Evolutionary conservation across 352 stramenopile species (phyloP).

Genomic region (Discostella stelligera): DNA sequence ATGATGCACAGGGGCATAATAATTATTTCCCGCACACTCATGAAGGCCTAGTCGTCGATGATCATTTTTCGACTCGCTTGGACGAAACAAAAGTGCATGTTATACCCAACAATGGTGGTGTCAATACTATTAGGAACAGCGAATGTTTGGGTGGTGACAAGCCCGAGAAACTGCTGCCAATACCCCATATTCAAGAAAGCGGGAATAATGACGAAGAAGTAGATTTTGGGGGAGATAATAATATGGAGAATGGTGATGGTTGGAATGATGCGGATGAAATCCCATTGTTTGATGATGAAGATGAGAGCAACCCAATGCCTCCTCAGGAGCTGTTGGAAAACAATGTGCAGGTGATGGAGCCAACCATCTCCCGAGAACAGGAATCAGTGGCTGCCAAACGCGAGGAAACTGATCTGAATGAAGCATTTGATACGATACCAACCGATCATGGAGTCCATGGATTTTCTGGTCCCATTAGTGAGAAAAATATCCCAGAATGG

Average conservation of each 20-base stretch:
- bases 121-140: no score
- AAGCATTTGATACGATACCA: no score
- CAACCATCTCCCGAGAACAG: no score
- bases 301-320: conserved; percentile 3
- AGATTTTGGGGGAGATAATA: conserved; percentile 45
- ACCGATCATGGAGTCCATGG: no score
- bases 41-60: neutral
- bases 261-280: conserved; percentile 45
- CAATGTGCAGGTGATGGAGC: neutral
- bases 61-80: neutral
- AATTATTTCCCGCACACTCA: no score
- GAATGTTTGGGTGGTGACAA: neutral
- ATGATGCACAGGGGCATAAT: neutral
- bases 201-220: conserved; percentile 26
- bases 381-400: no score
- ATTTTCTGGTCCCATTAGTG: no score
- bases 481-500: neutral
- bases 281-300: conserved; percentile 25
- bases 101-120: no score
- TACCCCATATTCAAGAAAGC: neutral
- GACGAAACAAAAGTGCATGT: no score
- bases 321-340: neutral
- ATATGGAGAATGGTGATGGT: conserved; percentile 26
- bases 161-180: neutral
- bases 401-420: no score